Base-by-base conservation (phyloP, 257 asterid genomes). In the Linderniella brevidens region DNA sequence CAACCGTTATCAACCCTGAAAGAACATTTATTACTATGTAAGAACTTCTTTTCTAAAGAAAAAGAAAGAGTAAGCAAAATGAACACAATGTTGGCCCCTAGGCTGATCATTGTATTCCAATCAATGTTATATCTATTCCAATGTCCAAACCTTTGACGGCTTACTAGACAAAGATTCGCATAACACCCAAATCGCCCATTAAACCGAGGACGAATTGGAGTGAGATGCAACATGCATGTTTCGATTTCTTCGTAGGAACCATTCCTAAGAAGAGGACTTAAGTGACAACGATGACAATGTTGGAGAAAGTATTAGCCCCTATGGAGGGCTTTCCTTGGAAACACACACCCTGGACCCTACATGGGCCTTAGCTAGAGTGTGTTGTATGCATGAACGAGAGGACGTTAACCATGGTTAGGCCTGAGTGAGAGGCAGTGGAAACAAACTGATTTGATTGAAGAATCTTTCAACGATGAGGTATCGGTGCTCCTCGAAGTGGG, bases 401-500 rank as follows among this genome's bases (percentile, higher is more conserved):
- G 19, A 3, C 13, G 46, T 11, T 11, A 48, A 20, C 37, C 37
- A 48, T 48, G 37, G 52, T 48, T 71, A 71, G 78, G 83, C 80
- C 77, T 70, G 54, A 74, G 71, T 52, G 14, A 25, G 32, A 25
- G 32, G 32, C 6, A 25, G 32, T 25, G 3, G 32, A 25, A 25
- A 25, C 32, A 25, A 25, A 25, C 32, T 25, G 32, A 25, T 6
- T 25, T 25, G 32, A 37, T 8, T 8, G 7, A 11, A 19, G 53
- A 59, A 50, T 58, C 66, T 58, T 68, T 69, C 66, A 78, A 56
- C 65, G 71, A 59, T 70, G 78, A 50, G 81, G 68, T 19, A 73
- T 54, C 15, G 75, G 73, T 52, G 77, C 63, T 25, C 4, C 32
- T 25, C 32, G 3, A 35, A 58, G 74, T 36, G 69, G 50, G 43